These are phyloP conservation scores for Nannizzia gypsea DNA, from an alignment of 2,329 filamentous ascomycete genomes.

Conservation along the genomic window DNA sequence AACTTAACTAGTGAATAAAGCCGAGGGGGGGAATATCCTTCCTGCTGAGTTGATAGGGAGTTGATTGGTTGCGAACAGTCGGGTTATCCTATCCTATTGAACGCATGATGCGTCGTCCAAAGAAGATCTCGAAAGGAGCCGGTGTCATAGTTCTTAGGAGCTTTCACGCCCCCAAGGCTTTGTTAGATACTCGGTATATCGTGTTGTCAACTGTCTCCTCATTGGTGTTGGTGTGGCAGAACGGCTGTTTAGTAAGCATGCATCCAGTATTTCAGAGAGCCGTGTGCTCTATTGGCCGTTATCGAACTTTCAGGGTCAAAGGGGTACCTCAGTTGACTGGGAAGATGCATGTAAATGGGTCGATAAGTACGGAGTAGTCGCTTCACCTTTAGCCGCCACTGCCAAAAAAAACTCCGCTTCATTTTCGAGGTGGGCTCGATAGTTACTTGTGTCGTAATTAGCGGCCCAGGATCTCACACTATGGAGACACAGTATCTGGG, in stretches of 20 bases:
- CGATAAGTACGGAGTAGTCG: not conserved
- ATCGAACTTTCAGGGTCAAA: not conserved
- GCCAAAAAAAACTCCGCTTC: not conserved
- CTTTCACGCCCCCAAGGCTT: not conserved
- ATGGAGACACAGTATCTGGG: not conserved
- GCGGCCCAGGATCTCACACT: not conserved
- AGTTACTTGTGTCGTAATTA: conserved; percentile 1
- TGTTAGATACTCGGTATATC: not conserved
- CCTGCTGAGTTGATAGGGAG: too few relatives aligned
- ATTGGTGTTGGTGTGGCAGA: not conserved
- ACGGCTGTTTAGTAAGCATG: not conserved
- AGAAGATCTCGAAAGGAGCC: not conserved
- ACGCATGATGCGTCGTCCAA: not conserved
- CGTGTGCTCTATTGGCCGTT: not conserved
- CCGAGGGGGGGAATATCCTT: not conserved
- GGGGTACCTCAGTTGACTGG: not conserved
- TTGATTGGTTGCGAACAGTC: not conserved
- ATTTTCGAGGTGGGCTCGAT: not conserved
- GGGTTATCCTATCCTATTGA: not conserved
- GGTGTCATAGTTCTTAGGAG: not conserved
- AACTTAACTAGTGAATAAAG: not conserved
- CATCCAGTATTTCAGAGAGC: not conserved
- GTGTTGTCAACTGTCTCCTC: not conserved
- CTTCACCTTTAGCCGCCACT: not conserved
- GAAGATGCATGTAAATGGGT: not conserved